Evolutionary conservation across 2,329 filamentous ascomycete species (phyloP), one percentile per base, ranked within the genome.

Genomic region (Trichoderma endophyticum): DNA sequence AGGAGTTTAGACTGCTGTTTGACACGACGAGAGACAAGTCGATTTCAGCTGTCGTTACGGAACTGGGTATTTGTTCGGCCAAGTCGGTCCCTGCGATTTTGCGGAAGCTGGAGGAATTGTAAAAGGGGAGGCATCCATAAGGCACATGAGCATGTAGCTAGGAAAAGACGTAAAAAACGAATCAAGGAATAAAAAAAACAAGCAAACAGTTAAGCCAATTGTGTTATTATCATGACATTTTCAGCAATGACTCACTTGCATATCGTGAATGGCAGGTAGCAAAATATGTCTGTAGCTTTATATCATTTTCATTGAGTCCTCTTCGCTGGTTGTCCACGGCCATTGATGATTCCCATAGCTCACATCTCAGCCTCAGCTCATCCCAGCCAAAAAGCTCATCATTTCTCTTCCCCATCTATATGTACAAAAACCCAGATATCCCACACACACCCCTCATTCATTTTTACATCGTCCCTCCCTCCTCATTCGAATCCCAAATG

Each of bases 11-110:
- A 21, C 87, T 98, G 73, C 89, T 98, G 82, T 98, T 97, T 79
- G 96, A 99, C 80, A 93, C 95, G 62, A 99, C 96, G 1, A 92
- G 92, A 15, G 93, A 93, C 4, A 92, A 93, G 77, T 95, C 94
- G 78, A 91, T 98, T 75, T 91, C 93, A 51, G 92, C 95, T 81
- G 91, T 99, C 54, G 90, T 98, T 64, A 98, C 94, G 3, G 96
- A 99, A 83, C 91, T 95, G 79, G 96, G 95, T 56, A 93, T 90
- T 77, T 88, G 97, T 74, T 93, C 94, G 65, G 93, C 94, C 0
- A 95, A 92, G 77, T 94, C 94, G 8, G 94, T 98, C 56, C 92
- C 94, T 12, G 84, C 86, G 36, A 84, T 89, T 74, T 78, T 89
- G 76, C 82, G 86, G 73, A 89, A 87, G 77, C 80, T 89, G 75